Evolutionary conservation across 2,329 filamentous ascomycete genomes (phyloP), one percentile per base, ranked within the genome.

Genomic region (Cytospora schulzeri): DNA sequence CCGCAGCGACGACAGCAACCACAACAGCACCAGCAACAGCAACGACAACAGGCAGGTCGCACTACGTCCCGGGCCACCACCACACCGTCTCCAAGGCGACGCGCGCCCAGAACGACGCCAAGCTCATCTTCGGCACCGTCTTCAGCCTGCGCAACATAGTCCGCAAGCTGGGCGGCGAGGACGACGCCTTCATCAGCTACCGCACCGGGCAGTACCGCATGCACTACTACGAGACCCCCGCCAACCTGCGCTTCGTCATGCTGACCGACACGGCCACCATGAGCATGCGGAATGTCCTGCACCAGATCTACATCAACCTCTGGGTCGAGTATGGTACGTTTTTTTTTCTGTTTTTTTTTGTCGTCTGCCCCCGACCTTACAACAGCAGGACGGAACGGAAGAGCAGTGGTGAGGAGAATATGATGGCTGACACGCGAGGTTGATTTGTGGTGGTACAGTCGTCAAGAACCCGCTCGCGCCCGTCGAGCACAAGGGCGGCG

Each of bases 191-290:
- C 77, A 90, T 99, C 71, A 92, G 90, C 70, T 99, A 91, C 79
- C 91, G 92, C 71, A 99, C 95, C 60, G 91, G 85, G 70, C 91
- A 97, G 78, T 99, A 99, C 84, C 97, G 97, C 80, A 86, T 99
- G 71, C 95, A 99, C 80, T 99, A 96, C 82, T 99, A 97, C 83
- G 95, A 99, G 82, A 98, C 95, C 15, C 93, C 93, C 1, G 95
- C 93, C 60, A 96, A 92, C 76, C 88, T 96, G 77, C 96, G 97
- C 74, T 96, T 98, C 74, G 93, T 97, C 74, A 92, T 99, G 89
- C 83, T 98, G 74, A 98, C 95, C 28, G 95, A 98, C 78, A 91
- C 91, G 45, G 90, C 88, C 70, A 91, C 92, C 64, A 86, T 91
- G 70, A 97, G 93, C 77, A 94, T 99, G 87, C 87, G 93, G 53